These are phyloP conservation scores for Citrus hindsii DNA, from an alignment of 345 rosid genomes.

Conservation along the genomic window DNA sequence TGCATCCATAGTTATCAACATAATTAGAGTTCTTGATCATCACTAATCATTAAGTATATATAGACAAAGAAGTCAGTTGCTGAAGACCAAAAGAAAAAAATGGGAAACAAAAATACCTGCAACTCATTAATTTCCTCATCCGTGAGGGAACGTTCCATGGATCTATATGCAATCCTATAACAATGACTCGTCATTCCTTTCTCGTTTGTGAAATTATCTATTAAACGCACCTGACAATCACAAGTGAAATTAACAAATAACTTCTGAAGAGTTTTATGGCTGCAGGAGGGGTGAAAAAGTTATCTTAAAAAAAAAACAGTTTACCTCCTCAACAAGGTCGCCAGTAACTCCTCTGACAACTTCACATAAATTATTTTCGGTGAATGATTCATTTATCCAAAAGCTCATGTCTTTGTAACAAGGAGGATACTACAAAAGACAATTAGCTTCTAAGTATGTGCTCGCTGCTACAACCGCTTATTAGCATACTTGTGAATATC, in stretches of 20 bases:
- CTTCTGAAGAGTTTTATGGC: background rate
- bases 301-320: background rate
- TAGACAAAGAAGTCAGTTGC: background rate
- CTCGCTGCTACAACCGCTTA: background rate
- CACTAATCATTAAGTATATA: background rate
- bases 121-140: constrained; percentile 84
- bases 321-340: constrained; percentile 96
- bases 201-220: constrained; percentile 84
- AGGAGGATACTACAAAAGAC: background rate
- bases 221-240: constrained; percentile 58
- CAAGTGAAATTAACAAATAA: background rate
- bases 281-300: background rate
- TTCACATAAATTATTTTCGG: constrained; percentile 95
- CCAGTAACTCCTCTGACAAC: constrained; percentile 88
- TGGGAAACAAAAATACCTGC: constrained; percentile 47
- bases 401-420: constrained; percentile 50
- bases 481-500: background rate
- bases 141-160: constrained; percentile 91
- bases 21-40: background rate
- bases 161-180: constrained; percentile 86
- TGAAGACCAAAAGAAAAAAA: background rate
- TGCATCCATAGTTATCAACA: constrained; percentile 31
- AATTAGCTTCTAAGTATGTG: background rate
- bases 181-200: constrained; percentile 94
- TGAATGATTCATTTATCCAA: constrained; percentile 89